Evolutionary conservation across 306 rosid species (phyloP).

Genomic region (Canavalia ensiformis): DNA sequence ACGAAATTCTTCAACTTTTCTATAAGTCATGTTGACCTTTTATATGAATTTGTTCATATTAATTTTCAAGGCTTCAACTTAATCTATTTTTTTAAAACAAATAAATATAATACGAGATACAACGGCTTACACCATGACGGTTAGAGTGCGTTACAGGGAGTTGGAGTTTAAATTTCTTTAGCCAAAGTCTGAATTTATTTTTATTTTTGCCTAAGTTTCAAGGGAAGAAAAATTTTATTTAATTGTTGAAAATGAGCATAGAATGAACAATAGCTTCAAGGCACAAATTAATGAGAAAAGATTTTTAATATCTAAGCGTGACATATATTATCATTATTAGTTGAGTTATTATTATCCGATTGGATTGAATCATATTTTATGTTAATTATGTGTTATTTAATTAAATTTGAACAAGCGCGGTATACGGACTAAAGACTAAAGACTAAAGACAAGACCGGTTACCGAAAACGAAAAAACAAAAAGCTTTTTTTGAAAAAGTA

Average conservation of each 20-base stretch:
- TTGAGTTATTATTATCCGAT: background rate
- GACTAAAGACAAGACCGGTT: background rate
- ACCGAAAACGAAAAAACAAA: background rate
- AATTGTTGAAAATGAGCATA: background rate
- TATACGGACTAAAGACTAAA: background rate
- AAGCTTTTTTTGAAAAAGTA: background rate
- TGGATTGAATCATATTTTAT: background rate
- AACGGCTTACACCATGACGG: background rate
- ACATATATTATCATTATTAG: background rate
- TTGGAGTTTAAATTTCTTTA: background rate
- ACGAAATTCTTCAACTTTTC: background rate
- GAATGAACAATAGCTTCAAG: background rate
- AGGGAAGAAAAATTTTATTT: background rate
- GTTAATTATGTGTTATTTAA: background rate
- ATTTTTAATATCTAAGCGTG: background rate
- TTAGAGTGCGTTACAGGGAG: background rate
- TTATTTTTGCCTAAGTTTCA: background rate
- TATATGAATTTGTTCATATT: background rate
- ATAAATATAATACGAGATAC: background rate
- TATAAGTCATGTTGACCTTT: background rate
- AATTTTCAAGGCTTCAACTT: background rate
- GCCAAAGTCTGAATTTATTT: background rate
- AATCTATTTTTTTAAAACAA: background rate
- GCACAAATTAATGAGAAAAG: background rate
- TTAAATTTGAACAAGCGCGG: constrained; percentile 3